Percentiles rank a stretch among this genome's conserved stretches.
Conservation (phyloP, 768 basidiomycete genomes). For the Cyclocybe cylindracea region DNA sequence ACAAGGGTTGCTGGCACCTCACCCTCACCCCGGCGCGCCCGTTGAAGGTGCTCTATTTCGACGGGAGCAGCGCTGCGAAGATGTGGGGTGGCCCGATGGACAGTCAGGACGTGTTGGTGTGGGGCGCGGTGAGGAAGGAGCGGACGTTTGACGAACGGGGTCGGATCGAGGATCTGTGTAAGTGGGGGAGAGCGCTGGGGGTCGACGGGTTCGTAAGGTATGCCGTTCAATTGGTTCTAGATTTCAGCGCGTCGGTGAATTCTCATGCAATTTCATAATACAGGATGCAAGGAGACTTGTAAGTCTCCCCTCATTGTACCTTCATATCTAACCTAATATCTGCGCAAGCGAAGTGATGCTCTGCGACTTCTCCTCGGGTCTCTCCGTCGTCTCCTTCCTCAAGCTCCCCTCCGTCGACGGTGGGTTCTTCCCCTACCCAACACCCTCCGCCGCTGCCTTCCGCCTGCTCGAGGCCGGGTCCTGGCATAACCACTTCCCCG, state of each 20-base stretch:
- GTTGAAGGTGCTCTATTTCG: constrained; percentile 51
- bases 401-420: constrained; percentile 19
- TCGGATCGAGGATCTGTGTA: constrained; percentile 40
- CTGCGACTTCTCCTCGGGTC: constrained; percentile 43
- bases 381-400: constrained; percentile 40
- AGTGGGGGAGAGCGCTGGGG: constrained; percentile 39
- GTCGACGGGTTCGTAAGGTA: constrained; percentile 53
- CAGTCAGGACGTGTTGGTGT: constrained; percentile 46
- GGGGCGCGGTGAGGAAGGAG: constrained; percentile 33
- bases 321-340: not conserved
- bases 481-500: constrained; percentile 44
- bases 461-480: constrained; percentile 33
- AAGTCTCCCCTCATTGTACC: constrained; percentile 12
- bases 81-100: constrained; percentile 43
- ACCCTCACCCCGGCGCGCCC: constrained; percentile 37
- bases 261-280: not conserved
- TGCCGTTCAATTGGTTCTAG: no score
- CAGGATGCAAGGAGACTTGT: constrained; percentile 55
- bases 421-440: not conserved
- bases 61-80: constrained; percentile 51
- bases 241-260: not conserved
- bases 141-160: constrained; percentile 27
- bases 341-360: constrained; percentile 46
- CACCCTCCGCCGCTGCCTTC: not conserved
- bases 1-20: constrained; percentile 37